These are phyloP conservation scores for Tylopilus rubrobrunneus DNA, from an alignment of 768 basidiomycete species.

Conservation along the genomic window DNA sequence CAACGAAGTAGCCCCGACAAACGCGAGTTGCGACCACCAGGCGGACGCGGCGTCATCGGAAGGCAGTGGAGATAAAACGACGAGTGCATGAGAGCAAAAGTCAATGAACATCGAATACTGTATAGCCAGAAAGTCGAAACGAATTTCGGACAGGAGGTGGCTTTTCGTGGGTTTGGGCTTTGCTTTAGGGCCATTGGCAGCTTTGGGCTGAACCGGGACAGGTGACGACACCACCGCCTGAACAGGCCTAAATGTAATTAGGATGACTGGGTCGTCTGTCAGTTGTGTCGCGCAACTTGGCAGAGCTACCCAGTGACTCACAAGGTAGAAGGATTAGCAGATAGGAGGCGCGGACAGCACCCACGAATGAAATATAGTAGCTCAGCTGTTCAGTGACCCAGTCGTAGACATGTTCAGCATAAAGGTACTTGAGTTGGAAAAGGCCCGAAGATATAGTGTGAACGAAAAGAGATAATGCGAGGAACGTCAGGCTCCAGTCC, in stretches of 20 bases:
- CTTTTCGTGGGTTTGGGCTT: constrained; percentile 44
- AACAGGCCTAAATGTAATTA: constrained; percentile 55
- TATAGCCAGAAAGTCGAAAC: constrained; percentile 66
- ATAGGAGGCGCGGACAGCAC: constrained; percentile 60
- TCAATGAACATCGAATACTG: constrained; percentile 65
- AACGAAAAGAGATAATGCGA: constrained; percentile 61
- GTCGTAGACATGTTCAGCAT: constrained; percentile 65
- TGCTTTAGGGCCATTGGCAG: constrained; percentile 21
- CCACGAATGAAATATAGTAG: constrained; percentile 71
- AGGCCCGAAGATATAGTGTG: constrained; percentile 68
- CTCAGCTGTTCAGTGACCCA: constrained; percentile 71
- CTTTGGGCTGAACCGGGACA: constrained; percentile 1
- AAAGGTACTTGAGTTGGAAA: constrained; percentile 73
- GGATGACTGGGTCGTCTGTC: constrained; percentile 44
- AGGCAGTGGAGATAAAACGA: constrained; percentile 50
- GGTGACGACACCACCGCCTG: constrained; percentile 11
- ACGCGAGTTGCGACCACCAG: constrained; percentile 39
- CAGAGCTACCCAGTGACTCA: constrained; percentile 32
- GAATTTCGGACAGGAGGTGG: constrained; percentile 55
- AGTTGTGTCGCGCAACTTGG: constrained; percentile 31
- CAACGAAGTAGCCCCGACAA: constrained; percentile 55
- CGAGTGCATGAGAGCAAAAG: constrained; percentile 57
- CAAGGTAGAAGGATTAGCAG: constrained; percentile 66
- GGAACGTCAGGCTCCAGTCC: constrained; percentile 73
- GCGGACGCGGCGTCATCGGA: constrained; percentile 23